Percentiles rank a stretch among this genome's conserved stretches.
Conservation (phyloP, 805 yeast species). For the Yamadazyma paraphyllophila region DNA sequence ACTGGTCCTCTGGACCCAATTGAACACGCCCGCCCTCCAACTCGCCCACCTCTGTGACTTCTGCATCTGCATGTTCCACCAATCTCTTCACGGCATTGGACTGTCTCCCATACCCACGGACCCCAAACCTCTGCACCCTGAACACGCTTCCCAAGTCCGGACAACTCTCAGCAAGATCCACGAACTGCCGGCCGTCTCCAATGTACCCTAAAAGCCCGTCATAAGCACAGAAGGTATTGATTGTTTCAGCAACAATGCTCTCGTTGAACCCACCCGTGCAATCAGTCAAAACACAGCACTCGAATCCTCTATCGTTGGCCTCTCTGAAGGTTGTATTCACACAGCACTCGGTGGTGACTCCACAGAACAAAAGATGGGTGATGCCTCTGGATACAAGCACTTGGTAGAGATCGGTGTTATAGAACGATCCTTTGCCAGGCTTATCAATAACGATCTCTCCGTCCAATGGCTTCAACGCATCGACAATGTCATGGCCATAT, state of each 20-base stretch:
- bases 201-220: conserved; percentile 24
- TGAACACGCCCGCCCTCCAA: too few species aligned
- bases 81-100: too few species aligned
- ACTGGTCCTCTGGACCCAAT: too few species aligned
- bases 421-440: conserved; percentile 14
- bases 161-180: conserved; percentile 7
- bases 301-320: conserved; percentile 14
- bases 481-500: conserved; percentile 11
- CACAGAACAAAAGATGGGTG: conserved; percentile 11
- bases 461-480: conserved; percentile 3
- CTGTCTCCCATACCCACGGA: too few species aligned
- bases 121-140: background rate
- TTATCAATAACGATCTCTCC: too few species aligned
- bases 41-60: too few species aligned
- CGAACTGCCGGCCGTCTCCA: too few species aligned
- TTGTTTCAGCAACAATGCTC: conserved; percentile 5
- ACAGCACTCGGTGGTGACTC: conserved; percentile 15
- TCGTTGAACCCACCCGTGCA: conserved; percentile 12
- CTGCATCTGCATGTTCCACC: too few species aligned
- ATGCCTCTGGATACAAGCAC: conserved; percentile 13
- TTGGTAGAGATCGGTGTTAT: conserved; percentile 11
- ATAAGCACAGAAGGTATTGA: conserved; percentile 12
- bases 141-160: background rate
- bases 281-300: conserved; percentile 11
- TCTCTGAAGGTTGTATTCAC: conserved; percentile 13